Evolutionary conservation across 208 protist species (phyloP), one percentile per base, ranked within the genome.

Genomic region (Trichomonas tenax): DNA sequence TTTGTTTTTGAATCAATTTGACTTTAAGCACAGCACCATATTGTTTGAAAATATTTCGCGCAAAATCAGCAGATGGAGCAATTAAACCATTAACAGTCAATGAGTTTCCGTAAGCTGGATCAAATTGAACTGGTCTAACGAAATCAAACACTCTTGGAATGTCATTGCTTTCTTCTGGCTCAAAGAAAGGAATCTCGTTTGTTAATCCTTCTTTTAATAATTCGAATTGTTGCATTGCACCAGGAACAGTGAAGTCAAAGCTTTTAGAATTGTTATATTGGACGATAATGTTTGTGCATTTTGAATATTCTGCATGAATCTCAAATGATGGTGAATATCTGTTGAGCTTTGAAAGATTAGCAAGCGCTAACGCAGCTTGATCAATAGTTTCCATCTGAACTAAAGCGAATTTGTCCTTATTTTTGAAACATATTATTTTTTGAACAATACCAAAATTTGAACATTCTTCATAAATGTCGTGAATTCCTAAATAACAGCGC

Each of bases 381-480:
- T 93, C 86, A 15, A 93, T 31, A 34, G 0, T 93, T 34, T n/a
- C 36, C 86, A 93, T 93, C 36, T 93, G 86, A 38, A 93, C 40
- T 31, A 93, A 17, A 11, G 86, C 86, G 51, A 38, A 93, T 93
- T 93, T 93, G 1, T 15, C 86, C 9, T 41, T 51, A 36, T 93
- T 93, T 51, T 93, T 41, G 31, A 93, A 93, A 38, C 86, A 93
- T 17, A 93, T 93, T 15, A 93, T 93, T 38, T 93, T 93, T 38
- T 51, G n/a, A 17, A 93, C 86, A 38, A 58, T 58, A 34, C 86
- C 86, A 51, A 93, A 93, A 51, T 44, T 11, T 38, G 86, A 58
- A 15, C 86, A 93, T 93, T 93, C 86, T 38, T 93, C 86, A 36
- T 93, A 93, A 93, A 93, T 93, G 44, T 93, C 86, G 17, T 93